A percentile compares a stretch with the other conserved stretches of the same genome.
Conservation (phyloP, 2,329 filamentous ascomycete genomes). For the Ceratocystis colombiana region DNA sequence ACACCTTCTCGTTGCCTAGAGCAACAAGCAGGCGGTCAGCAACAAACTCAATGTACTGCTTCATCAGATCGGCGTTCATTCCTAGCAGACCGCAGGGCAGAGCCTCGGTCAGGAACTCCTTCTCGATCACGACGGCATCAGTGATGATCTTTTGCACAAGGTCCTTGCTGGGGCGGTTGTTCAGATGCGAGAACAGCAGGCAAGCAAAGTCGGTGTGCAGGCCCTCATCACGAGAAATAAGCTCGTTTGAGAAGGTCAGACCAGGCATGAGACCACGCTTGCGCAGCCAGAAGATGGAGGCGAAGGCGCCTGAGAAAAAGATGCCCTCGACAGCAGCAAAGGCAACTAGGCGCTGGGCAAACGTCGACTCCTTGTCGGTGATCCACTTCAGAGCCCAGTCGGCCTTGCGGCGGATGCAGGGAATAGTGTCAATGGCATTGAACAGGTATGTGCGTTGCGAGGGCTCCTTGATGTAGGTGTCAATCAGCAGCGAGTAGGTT, state of each 20-base stretch:
- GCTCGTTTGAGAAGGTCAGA: conserved; percentile 97
- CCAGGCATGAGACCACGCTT: conserved; percentile 99
- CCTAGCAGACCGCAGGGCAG: conserved; percentile 86
- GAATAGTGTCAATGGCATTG: conserved; percentile 98
- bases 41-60: conserved; percentile 99
- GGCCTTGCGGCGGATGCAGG: conserved; percentile 96
- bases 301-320: conserved; percentile 98
- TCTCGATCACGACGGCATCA: conserved; percentile 87
- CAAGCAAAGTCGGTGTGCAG: conserved; percentile 99
- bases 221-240: conserved; percentile 98
- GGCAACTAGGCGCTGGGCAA: conserved; percentile 87
- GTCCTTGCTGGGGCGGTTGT: conserved; percentile 76
- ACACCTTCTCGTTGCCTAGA: conserved; percentile 88
- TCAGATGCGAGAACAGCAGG: conserved; percentile 92
- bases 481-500: conserved; percentile 97
- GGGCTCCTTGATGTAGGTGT: conserved; percentile 98
- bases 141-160: conserved; percentile 79
- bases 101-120: conserved; percentile 95
- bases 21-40: conserved; percentile 88
- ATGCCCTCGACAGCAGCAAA: conserved; percentile 98
- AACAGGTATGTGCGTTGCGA: conserved; percentile 90
- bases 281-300: conserved; percentile 99
- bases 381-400: conserved; percentile 98
- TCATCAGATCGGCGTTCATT: conserved; percentile 97
- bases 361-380: conserved; percentile 82